phyloP scores from a whole-genome alignment of 2,329 filamentous ascomycete species.

The Talaromyces pinophilus region DNA sequence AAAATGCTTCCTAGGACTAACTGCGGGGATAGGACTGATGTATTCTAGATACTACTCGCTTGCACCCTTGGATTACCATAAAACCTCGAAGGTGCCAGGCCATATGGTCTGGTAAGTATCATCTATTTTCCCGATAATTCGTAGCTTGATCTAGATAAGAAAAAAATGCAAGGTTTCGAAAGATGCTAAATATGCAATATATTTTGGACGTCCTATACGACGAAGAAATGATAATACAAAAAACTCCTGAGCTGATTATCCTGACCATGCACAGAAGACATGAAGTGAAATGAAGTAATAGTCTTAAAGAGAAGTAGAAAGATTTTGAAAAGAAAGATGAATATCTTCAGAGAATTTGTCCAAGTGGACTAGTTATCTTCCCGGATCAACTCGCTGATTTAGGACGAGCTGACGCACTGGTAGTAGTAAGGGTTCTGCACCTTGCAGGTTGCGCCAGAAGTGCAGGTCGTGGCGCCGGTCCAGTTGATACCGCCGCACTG shows the following conservation, averaged over 20 bases:
- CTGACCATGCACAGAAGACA: slow-evolving; percentile 2
- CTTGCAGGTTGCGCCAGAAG: slow-evolving; percentile 32
- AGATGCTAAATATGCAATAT: neutral
- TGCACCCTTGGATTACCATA: too few species aligned
- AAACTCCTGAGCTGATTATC: neutral
- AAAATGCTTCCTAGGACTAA: neutral
- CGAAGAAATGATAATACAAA: slow-evolving; percentile 7
- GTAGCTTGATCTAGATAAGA: too few species aligned
- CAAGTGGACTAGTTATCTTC: neutral
- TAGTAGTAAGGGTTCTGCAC: slow-evolving; percentile 34
- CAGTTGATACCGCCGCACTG: slow-evolving; percentile 36
- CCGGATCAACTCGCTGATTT: neutral
- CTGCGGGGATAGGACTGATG: too few species aligned
- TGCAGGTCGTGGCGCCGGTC: slow-evolving; percentile 33
- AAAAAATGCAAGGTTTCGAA: too few species aligned
- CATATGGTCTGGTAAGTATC: too few species aligned
- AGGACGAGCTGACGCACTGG: slow-evolving; percentile 30
- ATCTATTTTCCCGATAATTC: too few species aligned
- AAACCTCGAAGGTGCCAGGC: too few species aligned
- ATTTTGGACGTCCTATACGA: neutral
- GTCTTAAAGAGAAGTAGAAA: neutral
- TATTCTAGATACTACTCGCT: too few species aligned
- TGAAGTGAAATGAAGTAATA: slow-evolving; percentile 4
- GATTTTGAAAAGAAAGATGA: neutral
- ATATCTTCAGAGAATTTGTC: neutral